A percentile compares a stretch with the other conserved stretches of the same genome.
These are phyloP conservation scores for Nicotiana rustica DNA, from an alignment of 305 asterid genomes.

Conservation along the genomic window DNA sequence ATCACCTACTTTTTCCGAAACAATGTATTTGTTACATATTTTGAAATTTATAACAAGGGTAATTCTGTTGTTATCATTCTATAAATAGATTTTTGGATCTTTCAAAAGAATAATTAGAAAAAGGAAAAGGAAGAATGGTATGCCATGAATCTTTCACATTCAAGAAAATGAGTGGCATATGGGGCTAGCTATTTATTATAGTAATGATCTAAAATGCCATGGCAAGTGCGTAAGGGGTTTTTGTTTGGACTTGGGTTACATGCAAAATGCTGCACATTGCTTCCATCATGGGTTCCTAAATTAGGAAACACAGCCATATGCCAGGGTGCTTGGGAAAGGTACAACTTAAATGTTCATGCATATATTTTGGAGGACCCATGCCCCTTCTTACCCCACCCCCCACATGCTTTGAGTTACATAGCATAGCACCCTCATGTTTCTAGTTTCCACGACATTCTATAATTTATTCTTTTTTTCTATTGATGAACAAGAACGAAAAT, in stretches of 20 bases:
- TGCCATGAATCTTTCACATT: conserved; percentile 42
- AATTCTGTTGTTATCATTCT: not conserved
- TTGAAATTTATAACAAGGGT: not conserved
- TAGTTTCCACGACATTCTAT: too few relatives aligned
- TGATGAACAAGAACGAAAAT: too few relatives aligned
- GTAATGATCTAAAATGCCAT: not conserved
- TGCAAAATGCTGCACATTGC: conserved; percentile 29
- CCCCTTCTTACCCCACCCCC: not conserved
- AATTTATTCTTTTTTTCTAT: too few relatives aligned
- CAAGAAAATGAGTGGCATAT: conserved; percentile 36
- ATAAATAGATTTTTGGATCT: not conserved
- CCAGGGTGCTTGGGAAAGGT: conserved; percentile 29
- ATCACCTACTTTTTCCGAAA: too few relatives aligned
- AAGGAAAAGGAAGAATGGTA: conserved; percentile 19
- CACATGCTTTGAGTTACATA: not conserved
- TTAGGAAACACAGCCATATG: conserved; percentile 45
- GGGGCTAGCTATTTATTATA: not conserved
- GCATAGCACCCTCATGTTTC: not conserved
- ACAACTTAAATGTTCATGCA: not conserved
- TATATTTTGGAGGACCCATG: not conserved
- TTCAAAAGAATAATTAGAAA: too few relatives aligned
- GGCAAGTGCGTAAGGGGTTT: not conserved
- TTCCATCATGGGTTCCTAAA: conserved; percentile 36
- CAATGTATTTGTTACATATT: not conserved
- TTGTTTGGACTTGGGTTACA: not conserved